Evolutionary conservation across 1,284 basidiomycete genomes (phyloP), one percentile per base, ranked within the genome.

Genomic region (Trichosporon sp.): DNA sequence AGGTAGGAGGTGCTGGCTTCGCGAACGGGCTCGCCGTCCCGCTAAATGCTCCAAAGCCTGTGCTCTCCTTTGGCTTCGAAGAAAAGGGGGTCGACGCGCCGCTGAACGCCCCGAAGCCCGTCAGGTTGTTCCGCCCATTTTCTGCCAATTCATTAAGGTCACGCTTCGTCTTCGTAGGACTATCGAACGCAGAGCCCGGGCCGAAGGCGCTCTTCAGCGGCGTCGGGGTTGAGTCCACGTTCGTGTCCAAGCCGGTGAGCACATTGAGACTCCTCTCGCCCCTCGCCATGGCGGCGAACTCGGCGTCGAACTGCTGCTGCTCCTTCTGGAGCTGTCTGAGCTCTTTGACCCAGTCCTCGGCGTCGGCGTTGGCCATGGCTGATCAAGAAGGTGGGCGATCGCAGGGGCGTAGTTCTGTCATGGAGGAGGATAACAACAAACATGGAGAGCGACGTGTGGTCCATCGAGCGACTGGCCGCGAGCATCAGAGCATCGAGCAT

Each of bases 201-300:
- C 54, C 54, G 14, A 59, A 59, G 4, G 54, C 59, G n/a, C 32
- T 63, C 59, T 63, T 63, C 59, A 63, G 7, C 5, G 59, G 21
- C 32, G 43, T 4, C 3, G 43, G 5, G 10, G 43, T 46, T 14
- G 43, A 46, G 16, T 40, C 38, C 38, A 12, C 8, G 35, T 5
- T 10, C 8, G 35, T 7, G 35, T 37, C 35, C 35, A 5, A 37
- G 35, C 35, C 35, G 35, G 35, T 10, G 8, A 37, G 35, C 35
- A 10, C 8, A 5, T 4, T 10, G 8, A 37, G 8, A 37, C 6
- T 37, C 8, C 5, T 7, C 35, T 37, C 35, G 35, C 35, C 35
- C 35, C 35, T 37, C 35, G 5, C 8, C 2, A 37, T 37, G 35
- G 35, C 35, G 35, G 35, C 35, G 35, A 37, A 5, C 5, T 37